phyloP scores from a whole-genome alignment of 306 rosid genomes.

The Vigna hirtella region DNA sequence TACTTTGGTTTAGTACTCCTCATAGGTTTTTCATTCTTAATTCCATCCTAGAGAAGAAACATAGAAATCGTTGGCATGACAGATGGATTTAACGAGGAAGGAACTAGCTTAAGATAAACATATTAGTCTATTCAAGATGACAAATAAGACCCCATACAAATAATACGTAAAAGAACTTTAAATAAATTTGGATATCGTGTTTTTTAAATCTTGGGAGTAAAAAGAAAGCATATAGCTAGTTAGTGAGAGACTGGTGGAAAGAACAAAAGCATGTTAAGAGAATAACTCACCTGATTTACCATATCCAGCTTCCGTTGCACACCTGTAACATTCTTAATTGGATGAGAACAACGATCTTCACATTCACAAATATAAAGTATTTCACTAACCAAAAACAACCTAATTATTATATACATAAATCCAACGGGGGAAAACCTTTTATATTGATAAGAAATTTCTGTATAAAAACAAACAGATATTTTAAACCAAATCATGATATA shows the following conservation, averaged over 20 bases:
- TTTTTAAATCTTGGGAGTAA: background rate
- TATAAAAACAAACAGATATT: slow-evolving; percentile 4
- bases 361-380: background rate
- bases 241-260: background rate
- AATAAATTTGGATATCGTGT: background rate
- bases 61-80: slow-evolving; percentile 8
- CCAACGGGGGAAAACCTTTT: background rate
- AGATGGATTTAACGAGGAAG: background rate
- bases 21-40: slow-evolving; percentile 61
- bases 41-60: slow-evolving; percentile 57
- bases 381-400: slow-evolving; percentile 7
- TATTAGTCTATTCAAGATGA: background rate
- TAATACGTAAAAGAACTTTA: background rate
- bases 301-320: slow-evolving; percentile 93
- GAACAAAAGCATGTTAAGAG: background rate
- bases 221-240: slow-evolving; percentile 3
- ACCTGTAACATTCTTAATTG: slow-evolving; percentile 57
- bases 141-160: background rate
- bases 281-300: slow-evolving; percentile 69
- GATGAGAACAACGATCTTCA: slow-evolving; percentile 41
- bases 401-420: background rate
- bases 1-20: slow-evolving; percentile 66
- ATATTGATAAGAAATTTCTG: background rate
- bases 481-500: background rate
- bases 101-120: background rate